phyloP scores from a whole-genome alignment of 148 eudicot species.

The Vaccinium corymbosum region DNA sequence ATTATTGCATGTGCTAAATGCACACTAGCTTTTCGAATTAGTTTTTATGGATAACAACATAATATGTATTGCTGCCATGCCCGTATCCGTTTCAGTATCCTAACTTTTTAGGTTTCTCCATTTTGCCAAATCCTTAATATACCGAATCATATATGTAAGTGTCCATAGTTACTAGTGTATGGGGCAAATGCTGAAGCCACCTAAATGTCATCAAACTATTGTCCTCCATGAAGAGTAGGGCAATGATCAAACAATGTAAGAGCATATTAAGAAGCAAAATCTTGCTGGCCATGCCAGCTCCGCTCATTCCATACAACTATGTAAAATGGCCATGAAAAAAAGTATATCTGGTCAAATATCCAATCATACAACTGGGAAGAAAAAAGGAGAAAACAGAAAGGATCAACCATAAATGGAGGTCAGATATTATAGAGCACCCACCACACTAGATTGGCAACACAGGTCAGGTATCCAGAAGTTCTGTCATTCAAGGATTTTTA shows the following conservation, averaged over 20 bases:
- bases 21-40: background rate
- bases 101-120: background rate
- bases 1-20: background rate
- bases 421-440: background rate
- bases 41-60: background rate
- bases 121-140: background rate
- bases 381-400: background rate
- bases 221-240: background rate
- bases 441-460: background rate
- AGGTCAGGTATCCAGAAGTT: background rate
- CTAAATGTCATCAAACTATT: background rate
- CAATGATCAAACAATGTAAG: background rate
- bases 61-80: background rate
- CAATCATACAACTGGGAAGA: background rate
- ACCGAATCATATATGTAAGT: background rate
- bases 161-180: background rate
- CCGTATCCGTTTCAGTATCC: background rate
- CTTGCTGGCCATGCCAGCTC: background rate
- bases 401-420: background rate
- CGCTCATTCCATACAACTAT: background rate
- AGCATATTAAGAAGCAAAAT: background rate
- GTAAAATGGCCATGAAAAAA: background rate
- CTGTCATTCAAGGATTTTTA: background rate
- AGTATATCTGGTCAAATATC: background rate
- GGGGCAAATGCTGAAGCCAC: background rate